Evolutionary conservation across 805 yeast genomes (phyloP).

Genomic region (Candida hispaniensis): DNA sequence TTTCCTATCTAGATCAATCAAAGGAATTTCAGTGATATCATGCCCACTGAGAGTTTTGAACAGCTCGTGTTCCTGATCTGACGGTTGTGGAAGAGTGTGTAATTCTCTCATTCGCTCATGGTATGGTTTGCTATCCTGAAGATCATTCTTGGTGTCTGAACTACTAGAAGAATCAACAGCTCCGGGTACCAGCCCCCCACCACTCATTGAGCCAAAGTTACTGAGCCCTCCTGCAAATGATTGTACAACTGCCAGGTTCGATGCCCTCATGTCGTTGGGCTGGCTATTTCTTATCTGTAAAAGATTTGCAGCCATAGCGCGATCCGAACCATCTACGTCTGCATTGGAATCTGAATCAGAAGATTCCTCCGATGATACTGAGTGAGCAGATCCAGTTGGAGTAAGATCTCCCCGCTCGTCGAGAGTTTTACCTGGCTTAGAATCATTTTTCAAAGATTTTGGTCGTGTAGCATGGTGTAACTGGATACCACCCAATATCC

Average conservation of each 20-base stretch:
- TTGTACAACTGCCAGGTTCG: constrained; percentile 3
- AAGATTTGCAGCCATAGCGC: too few species aligned
- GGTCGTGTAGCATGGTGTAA: too few species aligned
- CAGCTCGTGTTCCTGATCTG: background rate
- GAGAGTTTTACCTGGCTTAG: too few species aligned
- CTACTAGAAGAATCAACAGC: constrained; percentile 7
- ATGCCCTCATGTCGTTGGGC: too few species aligned
- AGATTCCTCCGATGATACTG: constrained; percentile 8
- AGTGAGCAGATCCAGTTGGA: background rate
- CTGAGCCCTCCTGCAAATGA: constrained; percentile 8
- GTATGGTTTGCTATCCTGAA: constrained; percentile 16
- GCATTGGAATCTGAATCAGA: constrained; percentile 15
- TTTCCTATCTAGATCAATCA: constrained; percentile 19
- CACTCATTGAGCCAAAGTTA: constrained; percentile 6
- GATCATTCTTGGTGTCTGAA: constrained; percentile 6
- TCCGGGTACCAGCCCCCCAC: constrained; percentile 16
- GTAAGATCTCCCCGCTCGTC: constrained; percentile 2
- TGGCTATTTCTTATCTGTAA: too few species aligned
- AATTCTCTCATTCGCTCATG: constrained; percentile 2
- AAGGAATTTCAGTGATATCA: constrained; percentile 21
- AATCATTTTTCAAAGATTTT: too few species aligned
- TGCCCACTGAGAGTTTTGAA: constrained; percentile 3
- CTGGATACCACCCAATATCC: too few species aligned
- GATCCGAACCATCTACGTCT: constrained; percentile 1
- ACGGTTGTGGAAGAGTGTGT: constrained; percentile 3